Percentiles rank a stretch among this genome's conserved stretches.
Conservation (phyloP, 108 stramenopile species). For the Hondaea fermentalgiana region DNA sequence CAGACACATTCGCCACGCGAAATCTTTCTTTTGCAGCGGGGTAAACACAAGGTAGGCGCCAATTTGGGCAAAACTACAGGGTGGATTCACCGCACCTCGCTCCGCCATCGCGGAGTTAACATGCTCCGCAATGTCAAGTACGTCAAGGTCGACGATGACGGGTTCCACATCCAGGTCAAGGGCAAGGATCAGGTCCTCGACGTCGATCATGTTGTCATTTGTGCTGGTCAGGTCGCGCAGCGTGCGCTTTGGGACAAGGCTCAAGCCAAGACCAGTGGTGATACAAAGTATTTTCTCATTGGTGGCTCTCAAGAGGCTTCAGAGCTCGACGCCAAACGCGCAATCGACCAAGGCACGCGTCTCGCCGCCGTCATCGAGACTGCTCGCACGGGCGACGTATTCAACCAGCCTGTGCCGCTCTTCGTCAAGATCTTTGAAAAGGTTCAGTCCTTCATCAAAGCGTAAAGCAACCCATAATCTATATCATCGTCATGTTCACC, state of each 20-base stretch:
- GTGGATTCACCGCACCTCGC: slow-evolving; percentile 88
- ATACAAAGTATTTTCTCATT: slow-evolving; percentile 55
- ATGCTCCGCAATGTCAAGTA: slow-evolving; percentile 74
- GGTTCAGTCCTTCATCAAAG: not conserved
- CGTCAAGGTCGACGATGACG: slow-evolving; percentile 76
- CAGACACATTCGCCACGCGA: slow-evolving; percentile 41
- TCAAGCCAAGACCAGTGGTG: slow-evolving; percentile 41
- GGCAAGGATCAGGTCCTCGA: slow-evolving; percentile 57
- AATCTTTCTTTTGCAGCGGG: slow-evolving; percentile 79
- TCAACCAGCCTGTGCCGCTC: slow-evolving; percentile 34
- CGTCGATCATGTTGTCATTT: slow-evolving; percentile 84
- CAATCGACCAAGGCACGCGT: slow-evolving; percentile 94
- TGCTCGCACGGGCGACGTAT: slow-evolving; percentile 39
- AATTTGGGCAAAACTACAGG: slow-evolving; percentile 87
- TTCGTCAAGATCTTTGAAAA: slow-evolving; percentile 22
- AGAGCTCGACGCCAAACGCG: slow-evolving; percentile 92
- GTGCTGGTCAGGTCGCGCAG: slow-evolving; percentile 76
- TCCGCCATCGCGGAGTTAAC: slow-evolving; percentile 71
- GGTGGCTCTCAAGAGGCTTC: slow-evolving; percentile 84
- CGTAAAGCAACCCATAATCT: not conserved
- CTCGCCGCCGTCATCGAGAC: slow-evolving; percentile 58
- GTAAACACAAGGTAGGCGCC: slow-evolving; percentile 76
- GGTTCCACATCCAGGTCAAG: slow-evolving; percentile 66
- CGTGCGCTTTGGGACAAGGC: slow-evolving; percentile 36
- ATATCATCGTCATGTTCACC: not conserved